Conservation (phyloP, 352 stramenopile species). For the Globisporangium lucens region DNA sequence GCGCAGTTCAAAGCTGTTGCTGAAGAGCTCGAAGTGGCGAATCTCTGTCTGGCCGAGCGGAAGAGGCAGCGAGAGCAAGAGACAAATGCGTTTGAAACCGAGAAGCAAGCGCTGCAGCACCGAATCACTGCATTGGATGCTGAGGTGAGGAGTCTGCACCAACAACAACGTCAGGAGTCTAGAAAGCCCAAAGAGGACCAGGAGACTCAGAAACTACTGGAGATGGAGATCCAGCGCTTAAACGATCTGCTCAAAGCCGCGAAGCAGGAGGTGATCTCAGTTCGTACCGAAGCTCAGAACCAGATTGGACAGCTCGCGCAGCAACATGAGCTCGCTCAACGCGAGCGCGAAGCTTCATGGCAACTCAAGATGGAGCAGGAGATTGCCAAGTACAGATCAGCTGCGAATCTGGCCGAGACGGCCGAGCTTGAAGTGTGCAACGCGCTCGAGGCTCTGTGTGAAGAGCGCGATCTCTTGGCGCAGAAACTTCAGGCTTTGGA, state of each 20-base stretch:
- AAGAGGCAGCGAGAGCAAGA: conserved; percentile 61
- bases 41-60: conserved; percentile 65
- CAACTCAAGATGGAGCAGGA: conserved; percentile 2
- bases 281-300: neutral
- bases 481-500: conserved; percentile 19
- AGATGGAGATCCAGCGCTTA: neutral
- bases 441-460: conserved; percentile 16
- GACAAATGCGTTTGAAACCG: conserved; percentile 19
- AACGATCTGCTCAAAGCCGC: conserved; percentile 5
- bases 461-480: conserved; percentile 24
- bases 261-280: neutral
- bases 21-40: conserved; percentile 62
- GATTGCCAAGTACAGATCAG: conserved; percentile 4
- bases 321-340: neutral
- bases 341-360: conserved; percentile 1
- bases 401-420: conserved; percentile 16
- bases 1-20: conserved; percentile 35
- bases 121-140: conserved; percentile 19
- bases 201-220: neutral
- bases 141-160: neutral
- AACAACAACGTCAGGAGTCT: conserved; percentile 4
- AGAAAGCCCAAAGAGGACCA: neutral
- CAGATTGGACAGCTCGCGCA: neutral
- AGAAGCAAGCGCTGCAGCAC: conserved; percentile 25
- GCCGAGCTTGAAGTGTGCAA: conserved; percentile 11